A percentile compares a stretch with the other conserved stretches of the same genome.
These are phyloP conservation scores for Neonothopanus nambi DNA, from an alignment of 1,284 basidiomycete species.

Conservation along the genomic window DNA sequence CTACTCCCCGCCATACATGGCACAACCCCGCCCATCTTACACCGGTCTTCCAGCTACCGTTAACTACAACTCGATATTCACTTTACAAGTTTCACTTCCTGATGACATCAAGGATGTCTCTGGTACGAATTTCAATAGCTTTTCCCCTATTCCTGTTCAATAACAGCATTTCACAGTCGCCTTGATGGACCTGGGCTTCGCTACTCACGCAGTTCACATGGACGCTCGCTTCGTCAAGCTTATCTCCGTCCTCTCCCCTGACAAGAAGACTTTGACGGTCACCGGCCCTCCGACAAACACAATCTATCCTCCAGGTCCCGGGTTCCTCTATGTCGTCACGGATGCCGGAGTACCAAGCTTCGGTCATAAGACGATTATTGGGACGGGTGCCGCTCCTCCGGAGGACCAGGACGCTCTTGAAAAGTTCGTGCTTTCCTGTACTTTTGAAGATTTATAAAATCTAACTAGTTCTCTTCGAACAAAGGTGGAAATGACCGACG, in stretches of 20 bases:
- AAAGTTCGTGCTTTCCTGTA: no score
- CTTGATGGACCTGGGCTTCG: conserved; percentile 52
- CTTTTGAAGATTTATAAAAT: no score
- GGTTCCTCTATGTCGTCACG: conserved; percentile 53
- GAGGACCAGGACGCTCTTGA: conserved; percentile 18
- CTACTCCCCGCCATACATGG: neutral
- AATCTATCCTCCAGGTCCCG: conserved; percentile 57
- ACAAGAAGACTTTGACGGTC: conserved; percentile 35
- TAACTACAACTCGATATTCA: conserved; percentile 10
- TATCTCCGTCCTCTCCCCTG: conserved; percentile 24
- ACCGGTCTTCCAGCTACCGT: no score
- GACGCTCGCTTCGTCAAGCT: conserved; percentile 51
- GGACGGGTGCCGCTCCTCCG: conserved; percentile 18
- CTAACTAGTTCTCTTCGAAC: no score
- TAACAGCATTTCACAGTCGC: conserved; percentile 29
- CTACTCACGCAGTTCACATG: conserved; percentile 52
- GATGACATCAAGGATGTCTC: conserved; percentile 17
- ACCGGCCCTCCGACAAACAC: conserved; percentile 41
- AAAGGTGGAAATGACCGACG: no score
- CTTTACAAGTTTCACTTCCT: conserved; percentile 17
- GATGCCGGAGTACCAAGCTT: conserved; percentile 35
- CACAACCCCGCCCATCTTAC: conserved; percentile 36
- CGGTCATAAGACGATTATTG: conserved; percentile 19
- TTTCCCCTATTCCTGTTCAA: neutral
- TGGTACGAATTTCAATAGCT: conserved; percentile 3